Percentiles rank a stretch among this genome's conserved stretches.
These are phyloP conservation scores for Suaeda aralocaspica DNA, from an alignment of 148 eudicot species.

Conservation along the genomic window DNA sequence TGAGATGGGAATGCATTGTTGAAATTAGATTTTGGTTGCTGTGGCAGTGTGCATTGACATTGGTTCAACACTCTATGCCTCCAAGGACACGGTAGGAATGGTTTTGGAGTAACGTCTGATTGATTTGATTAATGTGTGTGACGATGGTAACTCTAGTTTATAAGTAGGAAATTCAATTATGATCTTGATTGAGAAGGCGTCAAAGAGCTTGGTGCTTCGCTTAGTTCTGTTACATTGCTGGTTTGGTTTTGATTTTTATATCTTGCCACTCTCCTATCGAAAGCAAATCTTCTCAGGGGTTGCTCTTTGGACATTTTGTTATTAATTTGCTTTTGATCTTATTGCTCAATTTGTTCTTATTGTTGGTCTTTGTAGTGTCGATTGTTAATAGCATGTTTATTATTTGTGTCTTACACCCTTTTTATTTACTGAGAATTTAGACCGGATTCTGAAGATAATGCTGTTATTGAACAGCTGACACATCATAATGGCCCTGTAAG, in stretches of 20 bases:
- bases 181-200: background rate
- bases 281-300: background rate
- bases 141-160: background rate
- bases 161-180: background rate
- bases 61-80: background rate
- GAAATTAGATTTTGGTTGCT: background rate
- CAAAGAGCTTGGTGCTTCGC: background rate
- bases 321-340: background rate
- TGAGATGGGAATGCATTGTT: background rate
- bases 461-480: constrained; percentile 56
- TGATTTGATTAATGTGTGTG: background rate
- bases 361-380: background rate
- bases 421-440: constrained; percentile 27
- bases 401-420: background rate
- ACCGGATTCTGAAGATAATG: constrained; percentile 40
- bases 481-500: constrained; percentile 85
- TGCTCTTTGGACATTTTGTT: background rate
- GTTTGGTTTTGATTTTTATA: background rate
- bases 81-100: background rate
- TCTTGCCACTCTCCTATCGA: background rate
- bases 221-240: background rate
- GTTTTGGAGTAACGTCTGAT: background rate
- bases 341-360: background rate
- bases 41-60: background rate
- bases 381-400: background rate